Percentiles rank a stretch among this genome's conserved stretches.
Evolutionary conservation across 1,139 yeast species (phyloP).

Genomic region (Sugiyamaella neomexicana): DNA sequence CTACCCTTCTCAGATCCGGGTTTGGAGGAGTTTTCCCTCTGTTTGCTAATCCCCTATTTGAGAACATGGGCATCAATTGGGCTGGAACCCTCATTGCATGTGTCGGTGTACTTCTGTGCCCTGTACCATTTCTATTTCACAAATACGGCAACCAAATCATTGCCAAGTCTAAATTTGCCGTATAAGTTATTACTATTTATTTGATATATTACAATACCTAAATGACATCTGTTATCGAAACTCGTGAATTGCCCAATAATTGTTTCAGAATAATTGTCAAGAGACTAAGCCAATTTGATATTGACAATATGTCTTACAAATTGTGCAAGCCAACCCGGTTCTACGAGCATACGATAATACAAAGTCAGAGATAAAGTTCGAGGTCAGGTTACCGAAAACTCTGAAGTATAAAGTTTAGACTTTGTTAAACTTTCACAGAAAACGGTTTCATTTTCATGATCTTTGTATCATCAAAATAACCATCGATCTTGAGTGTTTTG

Average conservation of each 20-base stretch:
- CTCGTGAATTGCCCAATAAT: no score
- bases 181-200: neutral
- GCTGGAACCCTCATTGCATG: slow-evolving; percentile 75
- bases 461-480: neutral
- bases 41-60: slow-evolving; percentile 72
- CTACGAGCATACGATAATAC: no score
- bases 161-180: slow-evolving; percentile 12
- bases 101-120: slow-evolving; percentile 59
- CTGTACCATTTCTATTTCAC: slow-evolving; percentile 70
- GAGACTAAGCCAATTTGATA: neutral
- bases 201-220: neutral
- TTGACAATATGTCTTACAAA: neutral
- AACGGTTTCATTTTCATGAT: neutral
- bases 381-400: neutral
- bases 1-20: slow-evolving; percentile 74
- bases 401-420: neutral
- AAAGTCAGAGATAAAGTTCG: neutral
- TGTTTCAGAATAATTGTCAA: neutral
- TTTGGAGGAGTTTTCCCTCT: slow-evolving; percentile 77
- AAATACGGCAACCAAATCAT: slow-evolving; percentile 50
- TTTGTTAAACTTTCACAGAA: neutral
- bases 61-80: slow-evolving; percentile 72
- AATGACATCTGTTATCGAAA: neutral
- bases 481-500: no score
- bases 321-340: neutral